These are phyloP conservation scores for Clitoria ternatea DNA, from an alignment of 306 rosid species.

Conservation along the genomic window DNA sequence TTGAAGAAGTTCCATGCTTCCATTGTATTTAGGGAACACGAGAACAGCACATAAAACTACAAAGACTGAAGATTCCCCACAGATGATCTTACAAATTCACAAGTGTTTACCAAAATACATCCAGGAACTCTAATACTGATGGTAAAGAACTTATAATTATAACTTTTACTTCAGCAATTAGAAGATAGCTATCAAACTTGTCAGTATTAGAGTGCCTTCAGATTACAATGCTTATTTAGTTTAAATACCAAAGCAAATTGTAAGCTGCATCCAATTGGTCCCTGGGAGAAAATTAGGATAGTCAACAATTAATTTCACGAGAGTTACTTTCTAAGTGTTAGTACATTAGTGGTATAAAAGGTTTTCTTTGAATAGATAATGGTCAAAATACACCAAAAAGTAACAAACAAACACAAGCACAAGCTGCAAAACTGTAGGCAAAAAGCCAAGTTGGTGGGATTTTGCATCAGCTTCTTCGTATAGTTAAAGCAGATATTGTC, in stretches of 20 bases:
- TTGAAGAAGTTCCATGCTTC: neutral
- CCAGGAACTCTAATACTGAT: neutral
- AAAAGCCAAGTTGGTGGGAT: neutral
- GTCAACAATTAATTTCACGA: neutral
- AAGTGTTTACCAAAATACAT: neutral
- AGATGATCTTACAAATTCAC: neutral
- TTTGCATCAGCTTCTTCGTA: neutral
- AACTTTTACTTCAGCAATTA: neutral
- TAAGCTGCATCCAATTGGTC: slow-evolving; percentile 6
- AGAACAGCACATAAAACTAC: slow-evolving; percentile 1
- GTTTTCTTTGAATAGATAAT: neutral
- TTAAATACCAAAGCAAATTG: neutral
- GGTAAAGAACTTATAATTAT: neutral
- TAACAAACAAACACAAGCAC: neutral
- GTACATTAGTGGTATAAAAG: neutral
- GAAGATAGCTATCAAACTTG: slow-evolving; percentile 12
- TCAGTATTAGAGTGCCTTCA: neutral
- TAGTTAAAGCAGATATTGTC: neutral
- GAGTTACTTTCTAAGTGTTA: neutral
- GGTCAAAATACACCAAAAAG: neutral
- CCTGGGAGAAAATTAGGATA: neutral
- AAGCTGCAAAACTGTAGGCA: too few relatives aligned
- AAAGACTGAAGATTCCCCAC: neutral
- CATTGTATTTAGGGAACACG: neutral
- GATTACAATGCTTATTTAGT: neutral